phyloP scores from a whole-genome alignment of 345 rosid species.

The Dipteronia dyeriana region DNA sequence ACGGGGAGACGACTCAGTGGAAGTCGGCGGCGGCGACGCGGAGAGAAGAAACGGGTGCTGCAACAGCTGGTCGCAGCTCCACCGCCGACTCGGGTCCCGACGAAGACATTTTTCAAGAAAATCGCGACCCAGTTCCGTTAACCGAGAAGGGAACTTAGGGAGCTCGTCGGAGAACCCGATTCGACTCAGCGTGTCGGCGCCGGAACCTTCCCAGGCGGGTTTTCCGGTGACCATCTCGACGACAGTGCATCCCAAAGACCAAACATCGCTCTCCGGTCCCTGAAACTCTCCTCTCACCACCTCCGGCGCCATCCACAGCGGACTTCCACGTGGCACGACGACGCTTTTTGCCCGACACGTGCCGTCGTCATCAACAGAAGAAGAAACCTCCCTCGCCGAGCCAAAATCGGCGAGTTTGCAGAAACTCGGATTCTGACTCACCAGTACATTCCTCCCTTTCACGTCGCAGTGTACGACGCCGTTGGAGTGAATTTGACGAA shows the following conservation, averaged over 20 bases:
- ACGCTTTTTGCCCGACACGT: background rate
- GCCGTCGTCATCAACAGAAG: background rate
- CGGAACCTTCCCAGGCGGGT: constrained; percentile 72
- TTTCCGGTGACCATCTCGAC: constrained; percentile 77
- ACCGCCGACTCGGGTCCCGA: constrained; percentile 51
- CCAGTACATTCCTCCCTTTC: constrained; percentile 62
- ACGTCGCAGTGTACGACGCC: constrained; percentile 84
- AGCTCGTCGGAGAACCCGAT: constrained; percentile 56
- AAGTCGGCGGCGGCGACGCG: constrained; percentile 26
- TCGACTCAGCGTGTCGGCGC: constrained; percentile 50
- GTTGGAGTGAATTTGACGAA: constrained; percentile 50
- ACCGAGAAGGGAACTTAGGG: constrained; percentile 47
- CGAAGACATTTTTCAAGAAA: constrained; percentile 61
- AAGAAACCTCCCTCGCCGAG: constrained; percentile 37
- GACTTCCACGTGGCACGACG: constrained; percentile 69
- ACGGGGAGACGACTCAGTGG: constrained; percentile 62
- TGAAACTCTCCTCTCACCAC: constrained; percentile 64
- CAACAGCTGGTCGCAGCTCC: constrained; percentile 77
- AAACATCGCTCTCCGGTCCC: constrained; percentile 81
- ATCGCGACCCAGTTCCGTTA: constrained; percentile 59
- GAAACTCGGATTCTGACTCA: constrained; percentile 31
- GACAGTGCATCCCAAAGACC: constrained; percentile 79
- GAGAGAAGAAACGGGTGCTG: constrained; percentile 57
- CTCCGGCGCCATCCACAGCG: constrained; percentile 96
- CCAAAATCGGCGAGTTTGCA: constrained; percentile 85